Evolutionary conservation across 352 stramenopile genomes (phyloP).

Genomic region (Phytopythium vexans): DNA sequence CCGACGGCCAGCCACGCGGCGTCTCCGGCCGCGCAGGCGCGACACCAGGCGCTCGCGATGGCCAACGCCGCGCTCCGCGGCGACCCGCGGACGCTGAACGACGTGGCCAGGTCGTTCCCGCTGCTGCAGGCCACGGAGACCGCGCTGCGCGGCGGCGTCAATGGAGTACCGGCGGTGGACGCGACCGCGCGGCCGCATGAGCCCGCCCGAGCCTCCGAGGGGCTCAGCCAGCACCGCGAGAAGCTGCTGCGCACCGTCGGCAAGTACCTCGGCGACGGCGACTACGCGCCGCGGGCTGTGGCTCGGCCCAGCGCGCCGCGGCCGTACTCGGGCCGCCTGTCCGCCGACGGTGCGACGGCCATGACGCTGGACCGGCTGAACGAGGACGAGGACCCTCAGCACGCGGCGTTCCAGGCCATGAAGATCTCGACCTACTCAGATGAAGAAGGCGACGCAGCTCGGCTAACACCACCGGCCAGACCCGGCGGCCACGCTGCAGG

Average conservation of each 20-base stretch:
- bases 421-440: constrained; percentile 28
- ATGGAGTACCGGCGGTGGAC: constrained; percentile 1
- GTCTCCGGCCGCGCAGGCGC: constrained; percentile 5
- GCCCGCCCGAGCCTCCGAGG: neutral
- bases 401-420: constrained; percentile 32
- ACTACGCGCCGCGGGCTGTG: neutral
- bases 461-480: neutral
- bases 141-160: constrained; percentile 1
- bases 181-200: neutral
- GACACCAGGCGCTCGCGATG: neutral
- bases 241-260: constrained; percentile 48
- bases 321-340: too few relatives aligned
- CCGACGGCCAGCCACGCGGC: neutral
- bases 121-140: constrained; percentile 26
- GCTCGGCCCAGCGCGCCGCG: neutral
- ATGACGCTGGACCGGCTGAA: constrained; percentile 15
- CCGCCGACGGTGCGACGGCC: neutral
- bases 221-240: constrained; percentile 17
- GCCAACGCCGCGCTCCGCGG: constrained; percentile 1
- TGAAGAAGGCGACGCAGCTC: constrained; percentile 6
- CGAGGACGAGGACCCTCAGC: constrained; percentile 16
- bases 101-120: constrained; percentile 37
- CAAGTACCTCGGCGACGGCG: constrained; percentile 37
- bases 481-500: constrained; percentile 3
- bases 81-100: constrained; percentile 4